phyloP scores from a whole-genome alignment of 768 basidiomycete genomes.

The Dentipellis fragilis region DNA sequence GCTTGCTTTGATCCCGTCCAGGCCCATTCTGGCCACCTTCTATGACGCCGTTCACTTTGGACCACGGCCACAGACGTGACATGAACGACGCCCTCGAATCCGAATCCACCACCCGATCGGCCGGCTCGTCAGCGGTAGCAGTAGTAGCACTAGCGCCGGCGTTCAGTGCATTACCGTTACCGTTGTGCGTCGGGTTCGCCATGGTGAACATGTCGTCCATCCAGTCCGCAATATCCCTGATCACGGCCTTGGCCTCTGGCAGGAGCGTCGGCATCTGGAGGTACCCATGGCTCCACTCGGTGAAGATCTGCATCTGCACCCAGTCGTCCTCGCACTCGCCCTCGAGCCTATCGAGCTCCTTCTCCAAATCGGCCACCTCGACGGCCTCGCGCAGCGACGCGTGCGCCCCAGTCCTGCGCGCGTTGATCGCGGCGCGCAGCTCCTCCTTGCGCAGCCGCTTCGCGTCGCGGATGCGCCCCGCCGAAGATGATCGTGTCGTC shows the following conservation, averaged over 20 bases:
- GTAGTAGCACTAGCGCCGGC: slow-evolving; percentile 1
- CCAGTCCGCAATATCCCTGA: slow-evolving; percentile 85
- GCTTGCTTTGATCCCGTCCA: background rate
- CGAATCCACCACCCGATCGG: slow-evolving; percentile 2
- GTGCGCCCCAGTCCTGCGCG: slow-evolving; percentile 51
- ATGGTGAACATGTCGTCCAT: slow-evolving; percentile 66
- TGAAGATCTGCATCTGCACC: slow-evolving; percentile 89
- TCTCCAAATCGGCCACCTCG: slow-evolving; percentile 18
- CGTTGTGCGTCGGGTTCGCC: background rate
- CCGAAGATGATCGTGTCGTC: slow-evolving; percentile 97
- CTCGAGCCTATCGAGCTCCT: slow-evolving; percentile 49
- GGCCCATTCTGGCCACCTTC: background rate
- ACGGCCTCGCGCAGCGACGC: slow-evolving; percentile 31
- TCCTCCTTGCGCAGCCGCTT: slow-evolving; percentile 77
- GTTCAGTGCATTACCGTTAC: background rate
- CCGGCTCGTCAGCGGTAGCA: background rate
- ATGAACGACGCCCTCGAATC: slow-evolving; percentile 4
- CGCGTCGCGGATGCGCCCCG: slow-evolving; percentile 89
- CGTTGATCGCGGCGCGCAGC: slow-evolving; percentile 47
- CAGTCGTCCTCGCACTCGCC: slow-evolving; percentile 83
- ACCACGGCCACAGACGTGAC: slow-evolving; percentile 11
- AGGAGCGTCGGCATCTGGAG: slow-evolving; percentile 90
- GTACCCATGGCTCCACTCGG: slow-evolving; percentile 96
- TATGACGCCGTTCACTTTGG: background rate
- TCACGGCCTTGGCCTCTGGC: slow-evolving; percentile 68